Evolutionary conservation across 139 green algal species (phyloP).

Genomic region (Raphidocelis subcapitata): DNA sequence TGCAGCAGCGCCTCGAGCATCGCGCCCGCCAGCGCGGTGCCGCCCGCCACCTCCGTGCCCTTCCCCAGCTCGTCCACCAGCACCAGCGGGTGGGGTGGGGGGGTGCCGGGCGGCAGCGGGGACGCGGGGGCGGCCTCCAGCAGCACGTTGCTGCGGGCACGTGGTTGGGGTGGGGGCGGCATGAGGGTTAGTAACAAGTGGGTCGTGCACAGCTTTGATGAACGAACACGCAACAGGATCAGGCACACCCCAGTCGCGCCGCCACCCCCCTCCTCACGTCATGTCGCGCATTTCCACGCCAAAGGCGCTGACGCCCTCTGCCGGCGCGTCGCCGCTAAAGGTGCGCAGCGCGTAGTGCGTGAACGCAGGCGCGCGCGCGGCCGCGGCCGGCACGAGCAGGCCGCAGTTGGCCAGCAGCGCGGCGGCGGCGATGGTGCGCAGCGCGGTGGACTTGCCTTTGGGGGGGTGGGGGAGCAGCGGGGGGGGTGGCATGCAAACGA

Average conservation of each 20-base stretch:
- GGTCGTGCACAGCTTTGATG: too few relatives aligned
- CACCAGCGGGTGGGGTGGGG: too few relatives aligned
- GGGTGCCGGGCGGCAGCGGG: too few relatives aligned
- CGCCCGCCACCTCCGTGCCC: constrained; percentile 81
- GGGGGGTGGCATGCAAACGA: too few relatives aligned
- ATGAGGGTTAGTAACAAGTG: too few relatives aligned
- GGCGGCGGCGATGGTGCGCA: constrained; percentile 67
- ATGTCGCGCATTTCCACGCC: constrained; percentile 86
- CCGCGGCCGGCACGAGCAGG: constrained; percentile 60
- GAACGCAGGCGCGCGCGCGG: constrained; percentile 33
- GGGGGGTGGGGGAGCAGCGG: background rate
- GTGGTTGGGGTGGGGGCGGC: too few relatives aligned
- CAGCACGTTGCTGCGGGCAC: too few relatives aligned
- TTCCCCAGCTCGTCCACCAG: constrained; percentile 94
- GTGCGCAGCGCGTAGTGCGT: constrained; percentile 82
- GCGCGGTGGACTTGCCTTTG: constrained; percentile 88
- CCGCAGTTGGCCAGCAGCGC: constrained; percentile 83
- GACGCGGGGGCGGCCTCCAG: too few relatives aligned
- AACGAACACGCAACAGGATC: too few relatives aligned
- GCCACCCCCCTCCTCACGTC: background rate
- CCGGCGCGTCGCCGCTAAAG: constrained; percentile 77
- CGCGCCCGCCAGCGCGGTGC: constrained; percentile 58
- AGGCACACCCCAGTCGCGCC: too few relatives aligned
- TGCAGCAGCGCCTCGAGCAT: constrained; percentile 21
- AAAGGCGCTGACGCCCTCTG: constrained; percentile 82